Percentiles rank a stretch among this genome's conserved stretches.
phyloP scores from a whole-genome alignment of 2,329 filamentous ascomycete genomes.

The Tolypocladium ovalisporum region DNA sequence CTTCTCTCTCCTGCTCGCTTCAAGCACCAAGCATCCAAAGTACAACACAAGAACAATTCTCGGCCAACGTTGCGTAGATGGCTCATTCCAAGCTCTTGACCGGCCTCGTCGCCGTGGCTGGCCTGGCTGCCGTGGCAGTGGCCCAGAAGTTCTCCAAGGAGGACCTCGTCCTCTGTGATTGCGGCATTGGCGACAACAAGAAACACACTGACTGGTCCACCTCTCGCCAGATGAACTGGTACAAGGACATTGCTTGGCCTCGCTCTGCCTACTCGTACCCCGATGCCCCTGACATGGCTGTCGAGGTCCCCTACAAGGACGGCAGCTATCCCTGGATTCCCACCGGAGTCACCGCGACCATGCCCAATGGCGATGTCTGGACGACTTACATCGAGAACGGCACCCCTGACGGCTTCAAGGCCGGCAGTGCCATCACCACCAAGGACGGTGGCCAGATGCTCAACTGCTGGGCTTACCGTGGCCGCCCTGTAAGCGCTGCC shows the following conservation, averaged over 20 bases:
- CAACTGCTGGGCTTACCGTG: slow-evolving; percentile 30
- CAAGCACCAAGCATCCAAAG: neutral
- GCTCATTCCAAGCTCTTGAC: slow-evolving; percentile 10
- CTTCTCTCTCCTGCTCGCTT: neutral
- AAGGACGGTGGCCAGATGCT: slow-evolving; percentile 26
- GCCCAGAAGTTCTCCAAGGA: slow-evolving; percentile 19
- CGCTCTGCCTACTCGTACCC: slow-evolving; percentile 21
- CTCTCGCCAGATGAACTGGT: slow-evolving; percentile 33
- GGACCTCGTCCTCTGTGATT: slow-evolving; percentile 29
- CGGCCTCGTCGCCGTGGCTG: slow-evolving; percentile 10
- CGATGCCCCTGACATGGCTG: slow-evolving; percentile 24
- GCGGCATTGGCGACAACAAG: slow-evolving; percentile 30
- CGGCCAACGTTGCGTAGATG: slow-evolving; percentile 9
- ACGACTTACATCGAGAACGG: slow-evolving; percentile 29
- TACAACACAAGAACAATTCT: neutral
- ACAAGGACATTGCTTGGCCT: slow-evolving; percentile 26
- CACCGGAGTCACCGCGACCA: slow-evolving; percentile 23
- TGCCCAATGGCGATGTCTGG: slow-evolving; percentile 28
- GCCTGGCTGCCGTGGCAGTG: slow-evolving; percentile 9
- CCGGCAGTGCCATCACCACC: slow-evolving; percentile 27
- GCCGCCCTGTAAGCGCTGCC: slow-evolving; percentile 25
- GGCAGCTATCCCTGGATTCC: slow-evolving; percentile 28
- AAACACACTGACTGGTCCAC: slow-evolving; percentile 28
- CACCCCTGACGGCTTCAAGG: slow-evolving; percentile 27
- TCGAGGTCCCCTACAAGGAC: slow-evolving; percentile 25